phyloP scores from a whole-genome alignment of 2,329 filamentous ascomycete genomes.

The Acrodontium crateriforme region DNA sequence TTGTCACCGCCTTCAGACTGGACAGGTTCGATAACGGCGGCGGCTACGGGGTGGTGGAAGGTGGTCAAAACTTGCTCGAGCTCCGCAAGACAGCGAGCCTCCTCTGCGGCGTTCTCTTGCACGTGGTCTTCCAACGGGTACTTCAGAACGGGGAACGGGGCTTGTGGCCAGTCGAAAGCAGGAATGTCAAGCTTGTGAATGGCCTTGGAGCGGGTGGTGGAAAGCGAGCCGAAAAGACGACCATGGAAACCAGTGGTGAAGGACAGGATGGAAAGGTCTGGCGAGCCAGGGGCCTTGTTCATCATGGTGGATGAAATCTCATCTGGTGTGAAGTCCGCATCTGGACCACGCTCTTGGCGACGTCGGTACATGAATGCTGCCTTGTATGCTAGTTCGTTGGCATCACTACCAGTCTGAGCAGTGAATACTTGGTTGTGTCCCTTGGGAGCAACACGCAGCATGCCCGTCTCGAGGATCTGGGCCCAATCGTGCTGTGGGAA shows the following conservation, averaged over 20 bases:
- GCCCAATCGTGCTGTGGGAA: slow-evolving; percentile 82
- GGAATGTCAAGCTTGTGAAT: slow-evolving; percentile 94
- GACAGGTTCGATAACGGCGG: slow-evolving; percentile 77
- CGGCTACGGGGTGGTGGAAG: slow-evolving; percentile 67
- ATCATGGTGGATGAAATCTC: slow-evolving; percentile 65
- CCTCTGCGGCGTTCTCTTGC: slow-evolving; percentile 68
- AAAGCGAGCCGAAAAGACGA: slow-evolving; percentile 73
- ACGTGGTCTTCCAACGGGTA: slow-evolving; percentile 73
- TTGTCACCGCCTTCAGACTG: slow-evolving; percentile 93
- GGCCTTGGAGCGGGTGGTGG: slow-evolving; percentile 80
- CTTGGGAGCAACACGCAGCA: slow-evolving; percentile 69
- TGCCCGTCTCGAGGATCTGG: slow-evolving; percentile 61
- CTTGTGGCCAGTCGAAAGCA: slow-evolving; percentile 89
- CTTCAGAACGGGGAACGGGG: slow-evolving; percentile 70
- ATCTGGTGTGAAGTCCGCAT: slow-evolving; percentile 65
- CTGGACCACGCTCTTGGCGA: slow-evolving; percentile 61
- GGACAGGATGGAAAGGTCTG: slow-evolving; percentile 70
- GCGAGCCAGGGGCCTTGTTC: slow-evolving; percentile 66
- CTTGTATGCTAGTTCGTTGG: slow-evolving; percentile 91
- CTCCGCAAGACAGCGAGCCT: slow-evolving; percentile 68
- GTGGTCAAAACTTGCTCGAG: slow-evolving; percentile 68
- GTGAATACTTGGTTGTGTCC: slow-evolving; percentile 84
- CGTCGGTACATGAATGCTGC: slow-evolving; percentile 89
- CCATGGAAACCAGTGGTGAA: slow-evolving; percentile 87
- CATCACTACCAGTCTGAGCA: slow-evolving; percentile 75